Conservation (phyloP, 176 grass and related monocot genomes). For the Triticum dicoccoides region DNA sequence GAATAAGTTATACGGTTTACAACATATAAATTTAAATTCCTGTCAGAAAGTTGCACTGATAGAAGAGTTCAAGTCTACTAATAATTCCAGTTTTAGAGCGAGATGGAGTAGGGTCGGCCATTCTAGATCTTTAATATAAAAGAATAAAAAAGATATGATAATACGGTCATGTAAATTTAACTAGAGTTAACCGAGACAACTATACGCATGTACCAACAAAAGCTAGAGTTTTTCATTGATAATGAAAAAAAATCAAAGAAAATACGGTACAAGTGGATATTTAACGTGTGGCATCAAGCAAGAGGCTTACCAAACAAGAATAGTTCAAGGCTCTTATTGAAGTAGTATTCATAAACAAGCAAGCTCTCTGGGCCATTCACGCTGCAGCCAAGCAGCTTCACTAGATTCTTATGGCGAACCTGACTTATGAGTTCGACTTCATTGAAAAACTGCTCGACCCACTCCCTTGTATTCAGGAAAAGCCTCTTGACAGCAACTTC, state of each 20-base stretch:
- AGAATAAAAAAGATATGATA: not conserved
- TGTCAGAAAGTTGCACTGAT: not conserved
- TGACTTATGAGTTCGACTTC: constrained; percentile 86
- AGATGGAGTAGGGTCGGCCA: not conserved
- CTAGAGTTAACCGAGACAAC: not conserved
- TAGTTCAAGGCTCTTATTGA: constrained; percentile 75
- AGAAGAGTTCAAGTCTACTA: not conserved
- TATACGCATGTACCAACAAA: not conserved
- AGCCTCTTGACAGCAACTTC: constrained; percentile 80
- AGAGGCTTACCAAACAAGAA: constrained; percentile 70
- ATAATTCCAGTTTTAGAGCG: not conserved
- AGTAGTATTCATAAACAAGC: constrained; percentile 90
- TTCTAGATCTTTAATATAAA: not conserved
- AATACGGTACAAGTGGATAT: not conserved
- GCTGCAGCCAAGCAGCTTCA: constrained; percentile 80
- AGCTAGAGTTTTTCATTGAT: not conserved
- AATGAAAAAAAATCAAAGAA: not conserved
- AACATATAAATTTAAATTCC: not conserved
- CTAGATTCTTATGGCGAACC: constrained; percentile 79
- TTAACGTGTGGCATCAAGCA: not conserved
- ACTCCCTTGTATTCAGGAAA: constrained; percentile 77
- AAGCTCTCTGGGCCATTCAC: constrained; percentile 79
- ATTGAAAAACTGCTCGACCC: constrained; percentile 79
- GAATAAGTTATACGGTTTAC: constrained; percentile 5
- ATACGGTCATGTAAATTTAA: not conserved